Evolutionary conservation across 1,284 basidiomycete genomes (phyloP).

Genomic region (Neotropicomus parvogracilis): DNA sequence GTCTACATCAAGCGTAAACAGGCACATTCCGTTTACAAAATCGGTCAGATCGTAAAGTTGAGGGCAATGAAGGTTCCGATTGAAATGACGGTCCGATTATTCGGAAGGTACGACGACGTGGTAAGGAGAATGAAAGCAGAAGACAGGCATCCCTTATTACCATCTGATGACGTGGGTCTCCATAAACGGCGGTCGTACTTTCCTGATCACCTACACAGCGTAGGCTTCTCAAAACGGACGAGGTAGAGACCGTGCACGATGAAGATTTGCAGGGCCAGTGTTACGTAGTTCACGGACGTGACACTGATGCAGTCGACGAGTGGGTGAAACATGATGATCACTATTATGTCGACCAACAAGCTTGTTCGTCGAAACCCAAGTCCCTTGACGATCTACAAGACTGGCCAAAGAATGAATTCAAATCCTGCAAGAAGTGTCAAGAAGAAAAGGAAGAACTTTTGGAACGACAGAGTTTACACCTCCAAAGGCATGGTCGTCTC

Average conservation of each 20-base stretch:
- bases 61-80: slow-evolving; percentile 23
- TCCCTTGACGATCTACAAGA: slow-evolving; percentile 29
- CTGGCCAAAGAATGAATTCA: slow-evolving; percentile 30
- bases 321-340: slow-evolving; percentile 54
- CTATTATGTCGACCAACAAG: slow-evolving; percentile 47
- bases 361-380: slow-evolving; percentile 14
- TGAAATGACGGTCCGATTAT: slow-evolving; percentile 38
- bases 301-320: slow-evolving; percentile 35
- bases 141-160: slow-evolving; percentile 7
- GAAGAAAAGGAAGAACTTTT: slow-evolving; percentile 31
- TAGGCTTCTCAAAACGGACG: slow-evolving; percentile 40
- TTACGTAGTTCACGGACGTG: slow-evolving; percentile 36
- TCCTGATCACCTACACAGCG: slow-evolving; percentile 36
- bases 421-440: slow-evolving; percentile 39
- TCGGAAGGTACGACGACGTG: slow-evolving; percentile 43
- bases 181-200: not conserved
- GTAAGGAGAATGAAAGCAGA: slow-evolving; percentile 19
- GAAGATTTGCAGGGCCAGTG: slow-evolving; percentile 47
- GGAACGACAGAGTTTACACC: slow-evolving; percentile 30
- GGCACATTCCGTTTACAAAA: slow-evolving; percentile 37
- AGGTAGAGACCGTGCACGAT: slow-evolving; percentile 29
- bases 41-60: slow-evolving; percentile 53
- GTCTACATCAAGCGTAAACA: slow-evolving; percentile 46
- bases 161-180: slow-evolving; percentile 34
- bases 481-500: slow-evolving; percentile 41